Base-by-base conservation (phyloP, 345 rosid species). In the Ceriops tagal region DNA sequence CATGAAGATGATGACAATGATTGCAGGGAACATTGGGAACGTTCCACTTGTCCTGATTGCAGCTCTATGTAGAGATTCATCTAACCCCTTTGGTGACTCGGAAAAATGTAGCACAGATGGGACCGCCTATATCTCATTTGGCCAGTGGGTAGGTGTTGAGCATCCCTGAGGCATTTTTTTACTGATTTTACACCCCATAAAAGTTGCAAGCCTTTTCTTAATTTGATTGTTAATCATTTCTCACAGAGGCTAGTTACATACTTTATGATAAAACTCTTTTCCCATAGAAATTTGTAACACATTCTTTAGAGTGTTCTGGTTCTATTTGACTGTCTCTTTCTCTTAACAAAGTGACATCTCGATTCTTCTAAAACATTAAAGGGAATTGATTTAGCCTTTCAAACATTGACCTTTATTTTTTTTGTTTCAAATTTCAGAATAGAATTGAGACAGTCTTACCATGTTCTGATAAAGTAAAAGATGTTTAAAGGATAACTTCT, bases 61-160 rank as follows among this genome's bases (percentile, higher is more conserved):
- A 8, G 98, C 99, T 71, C 73, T 96, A 34, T 96, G 99, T 71
- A 85, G 97, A 78, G 99, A 89, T 73, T 21, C 77, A 39, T 74
- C 82, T 70, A 96, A 90, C 70, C 99, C 99, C 55, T 96, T 96
- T 77, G 99, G 96, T 28, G 92, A 92, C 78, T 74, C 88, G 11
- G 86, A 87, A 1, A 87, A 71, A 71, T 96, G 99, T 71, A 86
- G 83, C 84, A 81, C 84, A 53, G 88, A 92, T 75, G 97, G 97
- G 78, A 92, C 95, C 64, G 98, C 97, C 22, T 96, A 96, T 82
- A 96, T 96, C 78, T 90, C 99, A 13, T 96, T 92, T 76, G 99
- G 99, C 62, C 99, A 96, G 76, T 96, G 98, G 99, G 99, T 92
- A 80, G 46, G 80, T 76, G 70, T 65, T 22, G 10, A 22, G 13